Base-by-base conservation (phyloP, 495 filamentous ascomycete genomes). In the Talaromyces wortmannii region DNA sequence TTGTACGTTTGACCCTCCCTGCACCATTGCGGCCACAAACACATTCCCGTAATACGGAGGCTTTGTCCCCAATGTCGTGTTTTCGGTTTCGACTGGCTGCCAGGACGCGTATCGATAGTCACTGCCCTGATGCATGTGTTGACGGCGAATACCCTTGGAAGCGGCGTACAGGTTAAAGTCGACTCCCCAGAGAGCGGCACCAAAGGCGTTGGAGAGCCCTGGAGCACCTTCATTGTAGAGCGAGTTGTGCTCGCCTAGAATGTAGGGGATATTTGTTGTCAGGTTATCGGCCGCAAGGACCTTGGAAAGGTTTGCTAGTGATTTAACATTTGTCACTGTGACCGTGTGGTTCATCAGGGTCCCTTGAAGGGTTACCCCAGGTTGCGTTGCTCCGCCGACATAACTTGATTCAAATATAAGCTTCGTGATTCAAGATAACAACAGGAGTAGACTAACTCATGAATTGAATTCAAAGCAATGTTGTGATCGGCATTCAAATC, bases 101-200 rank as follows among this genome's bases (percentile, higher is more conserved):
- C 84, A 87, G 32, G 66, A 56, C 48, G 62, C 61, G 58, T 83
- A 83, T 30, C 84, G 77, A 62, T 83, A 87, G 64, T 84, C 69
- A 33, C 79, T 83, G 7, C 83, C 83, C 69, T 79, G 75, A 63
- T 89, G 86, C 80, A 87, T 85, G 60, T 87, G 81, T 6, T 83
- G 74, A 45, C 83, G 75, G 11, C 67, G 67, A 72, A 88, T 82
- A 31, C 76, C 78, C 7, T 75, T 73, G 7, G 75, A 69, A 4
- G 83, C 85, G 49, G 74, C 73, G 60, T 78, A 80, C 13, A 86
- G 71, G 59, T 79, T 80, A 72, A 86, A 88, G 62, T 89, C 84
- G 10, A 87, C 61, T 33, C 71, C 80, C 86, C 85, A 89, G 31
- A 88, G 79, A 0, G 85, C 83, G 11, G 85, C 85, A 46, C 85